phyloP scores from a whole-genome alignment of 2,329 filamentous ascomycete genomes.

The Xylaria sp. region DNA sequence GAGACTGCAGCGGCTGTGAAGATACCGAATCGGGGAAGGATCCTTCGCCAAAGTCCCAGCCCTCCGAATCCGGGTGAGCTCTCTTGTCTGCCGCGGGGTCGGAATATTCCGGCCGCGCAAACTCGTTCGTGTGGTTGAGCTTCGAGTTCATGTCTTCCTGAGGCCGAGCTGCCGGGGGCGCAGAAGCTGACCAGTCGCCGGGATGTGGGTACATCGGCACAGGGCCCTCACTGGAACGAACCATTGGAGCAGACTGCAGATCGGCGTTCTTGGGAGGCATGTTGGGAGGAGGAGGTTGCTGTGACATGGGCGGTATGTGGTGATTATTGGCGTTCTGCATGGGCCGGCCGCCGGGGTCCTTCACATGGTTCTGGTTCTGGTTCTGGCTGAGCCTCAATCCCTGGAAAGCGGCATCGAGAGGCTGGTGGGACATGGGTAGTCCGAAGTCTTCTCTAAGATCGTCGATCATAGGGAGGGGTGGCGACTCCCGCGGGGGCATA shows the following conservation, averaged over 20 bases:
- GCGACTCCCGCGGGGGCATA: slow-evolving; percentile 64
- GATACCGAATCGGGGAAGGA: slow-evolving; percentile 60
- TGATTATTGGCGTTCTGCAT: slow-evolving; percentile 58
- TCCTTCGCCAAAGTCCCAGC: slow-evolving; percentile 91
- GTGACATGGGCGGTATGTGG: slow-evolving; percentile 58
- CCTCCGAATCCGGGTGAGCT: slow-evolving; percentile 63
- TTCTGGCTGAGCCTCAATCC: slow-evolving; percentile 53
- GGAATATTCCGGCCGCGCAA: slow-evolving; percentile 43
- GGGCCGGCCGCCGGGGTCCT: slow-evolving; percentile 54
- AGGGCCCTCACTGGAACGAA: slow-evolving; percentile 55
- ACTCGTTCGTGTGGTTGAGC: slow-evolving; percentile 45
- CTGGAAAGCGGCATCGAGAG: slow-evolving; percentile 41
- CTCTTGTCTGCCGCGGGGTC: slow-evolving; percentile 53
- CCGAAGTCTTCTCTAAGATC: slow-evolving; percentile 62
- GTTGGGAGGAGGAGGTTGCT: slow-evolving; percentile 36
- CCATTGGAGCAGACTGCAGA: slow-evolving; percentile 52
- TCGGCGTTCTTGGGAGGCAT: slow-evolving; percentile 43
- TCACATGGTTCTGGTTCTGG: slow-evolving; percentile 62
- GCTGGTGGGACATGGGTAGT: slow-evolving; percentile 46
- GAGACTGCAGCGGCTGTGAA: slow-evolving; percentile 48
- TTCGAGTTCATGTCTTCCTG: slow-evolving; percentile 33
- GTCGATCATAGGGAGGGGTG: slow-evolving; percentile 60
- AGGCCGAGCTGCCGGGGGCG: slow-evolving; percentile 25
- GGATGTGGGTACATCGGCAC: slow-evolving; percentile 43
- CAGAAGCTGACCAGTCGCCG: slow-evolving; percentile 34